Conservation (phyloP, 345 rosid genomes). For the Gossypium turneri region DNA sequence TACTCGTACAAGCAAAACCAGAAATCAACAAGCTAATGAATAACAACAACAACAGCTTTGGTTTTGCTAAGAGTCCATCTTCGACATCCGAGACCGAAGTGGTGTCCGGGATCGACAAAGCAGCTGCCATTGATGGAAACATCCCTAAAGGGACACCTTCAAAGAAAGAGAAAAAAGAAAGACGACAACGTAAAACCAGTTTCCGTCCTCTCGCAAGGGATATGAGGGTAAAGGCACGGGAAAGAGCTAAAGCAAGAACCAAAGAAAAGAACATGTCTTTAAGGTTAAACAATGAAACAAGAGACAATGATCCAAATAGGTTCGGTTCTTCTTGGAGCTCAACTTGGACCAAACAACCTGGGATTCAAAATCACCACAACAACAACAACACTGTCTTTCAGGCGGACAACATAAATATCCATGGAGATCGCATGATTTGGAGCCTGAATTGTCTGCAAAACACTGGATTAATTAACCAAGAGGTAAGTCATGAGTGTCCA, state of each 20-base stretch:
- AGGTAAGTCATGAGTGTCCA: conserved; percentile 17
- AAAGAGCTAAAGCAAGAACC: conserved; percentile 65
- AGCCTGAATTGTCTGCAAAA: conserved; percentile 31
- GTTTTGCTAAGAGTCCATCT: conserved; percentile 28
- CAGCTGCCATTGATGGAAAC: conserved; percentile 11
- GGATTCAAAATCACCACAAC: conserved; percentile 7
- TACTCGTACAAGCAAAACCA: conserved; percentile 51
- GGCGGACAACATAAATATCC: conserved; percentile 8
- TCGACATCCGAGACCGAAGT: conserved; percentile 47
- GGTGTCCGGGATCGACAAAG: conserved; percentile 25
- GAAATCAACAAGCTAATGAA: conserved; percentile 52
- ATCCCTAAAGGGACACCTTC: conserved; percentile 24
- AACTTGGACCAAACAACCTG: conserved; percentile 16
- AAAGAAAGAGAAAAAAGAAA: conserved; percentile 28
- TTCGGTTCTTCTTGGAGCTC: conserved; percentile 17
- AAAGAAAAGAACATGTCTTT: conserved; percentile 33
- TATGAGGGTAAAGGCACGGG: conserved; percentile 58
- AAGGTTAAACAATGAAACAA: conserved; percentile 10
- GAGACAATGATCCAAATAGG: conserved; percentile 17
- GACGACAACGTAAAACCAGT: conserved; percentile 25
- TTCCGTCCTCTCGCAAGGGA: conserved; percentile 38
- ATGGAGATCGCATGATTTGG: conserved; percentile 27
- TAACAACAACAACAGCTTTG: conserved; percentile 10
- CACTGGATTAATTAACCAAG: conserved; percentile 25
- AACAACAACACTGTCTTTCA: conserved; percentile 6